Conservation (phyloP, 2,329 filamentous ascomycete genomes). For the Penicillium sp. region DNA sequence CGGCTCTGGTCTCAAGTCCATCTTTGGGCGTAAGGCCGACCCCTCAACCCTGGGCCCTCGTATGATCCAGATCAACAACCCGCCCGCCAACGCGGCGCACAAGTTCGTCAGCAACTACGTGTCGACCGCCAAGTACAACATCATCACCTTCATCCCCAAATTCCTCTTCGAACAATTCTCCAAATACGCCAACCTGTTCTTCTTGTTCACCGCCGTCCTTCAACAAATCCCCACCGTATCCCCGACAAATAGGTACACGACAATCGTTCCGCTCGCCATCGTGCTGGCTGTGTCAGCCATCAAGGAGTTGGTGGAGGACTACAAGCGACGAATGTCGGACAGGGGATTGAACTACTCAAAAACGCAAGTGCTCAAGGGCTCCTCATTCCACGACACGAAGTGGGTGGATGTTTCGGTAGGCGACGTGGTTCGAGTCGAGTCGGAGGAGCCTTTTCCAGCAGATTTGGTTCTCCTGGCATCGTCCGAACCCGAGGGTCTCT, state of each 20-base stretch:
- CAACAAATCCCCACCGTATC: slow-evolving; percentile 96
- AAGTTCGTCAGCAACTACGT: slow-evolving; percentile 97
- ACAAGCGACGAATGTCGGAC: slow-evolving; percentile 83
- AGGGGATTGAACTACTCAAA: slow-evolving; percentile 84
- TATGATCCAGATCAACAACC: slow-evolving; percentile 94
- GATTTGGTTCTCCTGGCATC: slow-evolving; percentile 90
- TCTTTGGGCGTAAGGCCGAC: slow-evolving; percentile 83
- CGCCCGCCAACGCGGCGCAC: slow-evolving; percentile 81
- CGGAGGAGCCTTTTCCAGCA: slow-evolving; percentile 90
- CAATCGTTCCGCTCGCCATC: slow-evolving; percentile 87
- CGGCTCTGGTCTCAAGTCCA: slow-evolving; percentile 82
- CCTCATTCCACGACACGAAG: slow-evolving; percentile 78
- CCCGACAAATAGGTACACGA: slow-evolving; percentile 93
- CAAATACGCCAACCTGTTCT: slow-evolving; percentile 98
- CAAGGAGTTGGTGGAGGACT: slow-evolving; percentile 93
- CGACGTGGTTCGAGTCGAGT: slow-evolving; percentile 89
- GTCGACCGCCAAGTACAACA: slow-evolving; percentile 96
- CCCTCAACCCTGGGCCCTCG: slow-evolving; percentile 87
- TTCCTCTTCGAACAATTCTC: slow-evolving; percentile 98
- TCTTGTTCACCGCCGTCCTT: slow-evolving; percentile 91
- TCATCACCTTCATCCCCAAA: slow-evolving; percentile 89
- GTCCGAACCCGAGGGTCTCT: slow-evolving; percentile 94
- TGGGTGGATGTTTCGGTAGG: slow-evolving; percentile 94
- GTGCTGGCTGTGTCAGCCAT: slow-evolving; percentile 92
- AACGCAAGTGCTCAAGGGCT: slow-evolving; percentile 77